Base-by-base conservation (phyloP, 306 rosid genomes). In the Astragalus membranaceus region DNA sequence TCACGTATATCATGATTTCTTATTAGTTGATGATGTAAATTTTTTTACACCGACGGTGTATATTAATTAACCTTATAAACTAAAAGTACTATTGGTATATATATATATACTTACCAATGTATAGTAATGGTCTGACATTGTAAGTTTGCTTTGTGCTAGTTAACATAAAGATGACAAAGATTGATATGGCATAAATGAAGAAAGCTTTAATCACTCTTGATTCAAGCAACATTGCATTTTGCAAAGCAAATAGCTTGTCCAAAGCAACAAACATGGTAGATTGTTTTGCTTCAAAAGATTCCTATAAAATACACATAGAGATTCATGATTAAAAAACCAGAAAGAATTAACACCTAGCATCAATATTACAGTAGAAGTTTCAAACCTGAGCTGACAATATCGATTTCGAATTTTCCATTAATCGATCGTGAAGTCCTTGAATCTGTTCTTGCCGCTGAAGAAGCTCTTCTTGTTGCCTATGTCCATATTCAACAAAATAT, bases 101-200 rank as follows among this genome's bases (percentile, higher is more conserved):
- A n/a, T n/a, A n/a, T n/a, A n/a, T 10, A 30, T 3, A 51, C 67
- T 0, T 78, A 92, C 96, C 98, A 0, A 90, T 75, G 60, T 92
- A 88, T 43, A 92, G 80, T 85, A 79, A 79, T 0, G 96, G 96
- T 20, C 98, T 82, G 5, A 77, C 88, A 17, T 80, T 83, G 82
- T 86, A 86, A 7, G 98, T 92, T 77, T 85, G 93, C 76, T 86
- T 86, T 16, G 96, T 90, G 73, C 98, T 86, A 12, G 96, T 92
- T 79, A 92, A 70, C 93, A 92, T 88, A 75, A 85, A 92, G 79
- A 90, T 85, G 44, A 85, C 74, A 50, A 88, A 75, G 54, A 85
- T 86, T 60, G 78, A 71, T 48, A 81, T 43, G 20, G 73, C 85
- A 78, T 88, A 89, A 44, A 88, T 23, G 71, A 88, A 75, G 79